Conservation (phyloP, 2,329 filamentous ascomycete genomes). For the Sporothrix euskadiensis region DNA sequence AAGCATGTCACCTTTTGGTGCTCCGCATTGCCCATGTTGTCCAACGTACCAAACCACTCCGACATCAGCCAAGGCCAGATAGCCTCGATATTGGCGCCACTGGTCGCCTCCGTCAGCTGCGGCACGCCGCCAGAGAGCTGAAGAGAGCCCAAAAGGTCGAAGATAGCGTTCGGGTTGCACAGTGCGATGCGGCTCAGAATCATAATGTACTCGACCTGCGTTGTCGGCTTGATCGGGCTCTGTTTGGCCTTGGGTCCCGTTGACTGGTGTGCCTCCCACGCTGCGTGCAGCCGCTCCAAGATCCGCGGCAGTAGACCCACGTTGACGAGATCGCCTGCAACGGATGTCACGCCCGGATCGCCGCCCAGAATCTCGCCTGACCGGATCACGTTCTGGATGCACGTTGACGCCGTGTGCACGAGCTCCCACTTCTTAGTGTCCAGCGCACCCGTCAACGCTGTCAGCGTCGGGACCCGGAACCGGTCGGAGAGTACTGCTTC, state of each 20-base stretch:
- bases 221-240: slow-evolving; percentile 70
- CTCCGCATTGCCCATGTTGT: slow-evolving; percentile 64
- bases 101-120: slow-evolving; percentile 39
- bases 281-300: slow-evolving; percentile 65
- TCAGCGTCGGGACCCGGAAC: slow-evolving; percentile 53
- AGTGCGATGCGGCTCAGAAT: slow-evolving; percentile 78
- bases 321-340: slow-evolving; percentile 66
- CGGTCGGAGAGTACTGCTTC: slow-evolving; percentile 62
- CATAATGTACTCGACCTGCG: slow-evolving; percentile 81
- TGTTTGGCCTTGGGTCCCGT: slow-evolving; percentile 69
- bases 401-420: slow-evolving; percentile 58
- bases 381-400: slow-evolving; percentile 66
- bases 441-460: slow-evolving; percentile 52
- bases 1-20: slow-evolving; percentile 72
- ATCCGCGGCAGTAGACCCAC: slow-evolving; percentile 64
- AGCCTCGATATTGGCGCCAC: slow-evolving; percentile 33
- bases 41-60: slow-evolving; percentile 70
- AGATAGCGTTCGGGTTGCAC: slow-evolving; percentile 68
- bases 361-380: slow-evolving; percentile 64
- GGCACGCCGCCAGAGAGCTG: neutral
- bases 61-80: slow-evolving; percentile 61
- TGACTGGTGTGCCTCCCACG: slow-evolving; percentile 74
- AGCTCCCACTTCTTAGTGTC: slow-evolving; percentile 59
- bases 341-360: slow-evolving; percentile 58
- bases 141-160: slow-evolving; percentile 51